Base-by-base conservation (phyloP, 805 yeast species). In the Tetrapisispora arboricola region DNA sequence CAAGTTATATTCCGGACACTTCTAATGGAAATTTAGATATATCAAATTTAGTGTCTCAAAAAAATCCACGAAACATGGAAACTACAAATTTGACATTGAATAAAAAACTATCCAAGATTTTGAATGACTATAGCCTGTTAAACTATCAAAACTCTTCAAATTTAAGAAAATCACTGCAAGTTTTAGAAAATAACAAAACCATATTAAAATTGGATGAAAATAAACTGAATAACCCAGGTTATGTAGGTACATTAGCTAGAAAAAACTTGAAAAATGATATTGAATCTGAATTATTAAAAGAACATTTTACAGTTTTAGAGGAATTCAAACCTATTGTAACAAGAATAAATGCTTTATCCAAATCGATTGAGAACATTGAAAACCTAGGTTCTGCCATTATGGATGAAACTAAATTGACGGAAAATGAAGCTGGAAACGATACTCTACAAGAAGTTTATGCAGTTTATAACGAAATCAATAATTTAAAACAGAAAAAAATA, bases 241-340 rank as follows among this genome's bases (percentile, higher is more conserved):
- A 76, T 21, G 54, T 69, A 12, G 90, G 90, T 0, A 71, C 78
- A 2, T 64, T 79, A 27, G 64, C 78, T 1, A 67, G 94, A 47
- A 72, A 80, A 51, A 68, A 73, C 29, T 62, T 83, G 38, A 65
- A 79, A 41, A 75, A 78, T 32, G 75, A 70, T 31, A 64, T 82
- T 17, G 88, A 82, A 50, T 63, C 65, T 22, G 84, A 80, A 41
- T 54, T 81, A 24, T 58, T 81, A 30, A 71, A 69, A 40, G 75
- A 71, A 44, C 81, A 81, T 49, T 59, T 73, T 44, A 63, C 70
- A 40, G 70, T 69, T 0, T 50, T 75, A 30, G 68, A 65, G 46
- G 67, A 62, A 30, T 71, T 67, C 41, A 69, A 58, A 49, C 70
- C 66, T 37, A 71, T 64, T 46, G 72, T 64, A 36, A 63, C 58